A percentile compares a stretch with the other conserved stretches of the same genome.
Conservation (phyloP, 345 rosid species). For the Eucalyptus regnans region DNA sequence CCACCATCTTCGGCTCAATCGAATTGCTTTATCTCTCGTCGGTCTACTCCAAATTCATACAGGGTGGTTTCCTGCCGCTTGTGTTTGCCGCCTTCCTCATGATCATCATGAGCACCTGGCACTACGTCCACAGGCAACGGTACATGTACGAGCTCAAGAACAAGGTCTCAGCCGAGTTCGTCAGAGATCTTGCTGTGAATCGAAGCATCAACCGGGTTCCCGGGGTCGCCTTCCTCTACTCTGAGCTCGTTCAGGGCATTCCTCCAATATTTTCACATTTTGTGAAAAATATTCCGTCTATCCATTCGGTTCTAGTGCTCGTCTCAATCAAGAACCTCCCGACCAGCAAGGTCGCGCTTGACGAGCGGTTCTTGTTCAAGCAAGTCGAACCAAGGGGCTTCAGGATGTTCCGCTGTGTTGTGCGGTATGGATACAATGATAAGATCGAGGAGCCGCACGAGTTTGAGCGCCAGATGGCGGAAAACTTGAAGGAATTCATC, state of each 20-base stretch:
- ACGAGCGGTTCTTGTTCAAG: slow-evolving; percentile 85
- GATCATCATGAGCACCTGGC: slow-evolving; percentile 52
- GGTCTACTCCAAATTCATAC: slow-evolving; percentile 36
- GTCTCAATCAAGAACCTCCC: slow-evolving; percentile 87
- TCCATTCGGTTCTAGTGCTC: slow-evolving; percentile 86
- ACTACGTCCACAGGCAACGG: slow-evolving; percentile 35
- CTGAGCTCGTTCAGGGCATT: slow-evolving; percentile 71
- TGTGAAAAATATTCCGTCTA: slow-evolving; percentile 69
- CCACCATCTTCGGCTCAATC: slow-evolving; percentile 13
- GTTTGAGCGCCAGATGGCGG: slow-evolving; percentile 74
- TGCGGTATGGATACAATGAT: slow-evolving; percentile 94
- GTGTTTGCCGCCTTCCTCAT: slow-evolving; percentile 23
- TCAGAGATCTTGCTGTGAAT: slow-evolving; percentile 21
- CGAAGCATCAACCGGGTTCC: slow-evolving; percentile 33
- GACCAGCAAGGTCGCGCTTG: slow-evolving; percentile 78
- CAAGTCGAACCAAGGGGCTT: slow-evolving; percentile 70
- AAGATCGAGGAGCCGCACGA: slow-evolving; percentile 70
- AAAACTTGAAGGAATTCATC: slow-evolving; percentile 88
- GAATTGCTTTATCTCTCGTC: slow-evolving; percentile 34
- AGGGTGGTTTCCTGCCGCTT: slow-evolving; percentile 57
- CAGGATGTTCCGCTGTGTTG: slow-evolving; percentile 86
- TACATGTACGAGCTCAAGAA: slow-evolving; percentile 43
- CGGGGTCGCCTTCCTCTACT: slow-evolving; percentile 61
- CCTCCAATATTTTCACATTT: slow-evolving; percentile 68
- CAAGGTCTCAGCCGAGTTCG: slow-evolving; percentile 39